These are phyloP conservation scores for Teunomyces kruisii DNA, from an alignment of 805 yeast species.

Conservation along the genomic window DNA sequence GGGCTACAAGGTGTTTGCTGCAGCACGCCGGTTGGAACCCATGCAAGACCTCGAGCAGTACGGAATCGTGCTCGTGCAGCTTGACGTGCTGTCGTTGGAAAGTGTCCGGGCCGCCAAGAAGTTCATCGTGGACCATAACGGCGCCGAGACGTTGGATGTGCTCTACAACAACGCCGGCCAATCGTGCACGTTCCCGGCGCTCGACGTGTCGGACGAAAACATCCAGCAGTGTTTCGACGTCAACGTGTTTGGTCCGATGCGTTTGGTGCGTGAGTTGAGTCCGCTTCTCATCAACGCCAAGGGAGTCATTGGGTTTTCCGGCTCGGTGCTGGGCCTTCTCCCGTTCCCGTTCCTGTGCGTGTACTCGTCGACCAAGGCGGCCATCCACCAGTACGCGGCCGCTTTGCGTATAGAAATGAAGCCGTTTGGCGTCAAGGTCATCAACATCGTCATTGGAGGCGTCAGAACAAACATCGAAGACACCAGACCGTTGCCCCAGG, in stretches of 20 bases:
- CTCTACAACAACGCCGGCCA: slow-evolving; percentile 78
- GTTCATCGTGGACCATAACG: slow-evolving; percentile 41
- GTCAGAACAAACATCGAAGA: slow-evolving; percentile 72
- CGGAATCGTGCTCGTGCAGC: slow-evolving; percentile 45
- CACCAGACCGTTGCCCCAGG: slow-evolving; percentile 55
- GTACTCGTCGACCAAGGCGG: slow-evolving; percentile 71
- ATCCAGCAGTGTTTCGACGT: slow-evolving; percentile 56
- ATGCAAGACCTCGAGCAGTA: slow-evolving; percentile 52
- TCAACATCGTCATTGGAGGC: slow-evolving; percentile 74
- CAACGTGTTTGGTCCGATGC: slow-evolving; percentile 69
- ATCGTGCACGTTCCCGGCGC: slow-evolving; percentile 68
- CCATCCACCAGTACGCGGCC: slow-evolving; percentile 70
- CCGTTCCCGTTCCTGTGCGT: slow-evolving; percentile 72
- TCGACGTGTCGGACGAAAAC: slow-evolving; percentile 60
- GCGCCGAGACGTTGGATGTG: slow-evolving; percentile 50
- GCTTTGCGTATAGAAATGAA: slow-evolving; percentile 64
- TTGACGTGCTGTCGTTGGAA: slow-evolving; percentile 59
- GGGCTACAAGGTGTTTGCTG: slow-evolving; percentile 66
- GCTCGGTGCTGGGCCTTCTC: slow-evolving; percentile 63
- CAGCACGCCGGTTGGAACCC: slow-evolving; percentile 65
- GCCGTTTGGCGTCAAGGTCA: slow-evolving; percentile 69
- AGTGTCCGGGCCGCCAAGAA: slow-evolving; percentile 47
- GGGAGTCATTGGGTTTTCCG: slow-evolving; percentile 73
- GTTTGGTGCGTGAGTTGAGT: slow-evolving; percentile 58
- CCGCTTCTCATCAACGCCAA: slow-evolving; percentile 59